Evolutionary conservation across 2,329 filamentous ascomycete species (phyloP).

Genomic region (Ophiostoma perfectum): DNA sequence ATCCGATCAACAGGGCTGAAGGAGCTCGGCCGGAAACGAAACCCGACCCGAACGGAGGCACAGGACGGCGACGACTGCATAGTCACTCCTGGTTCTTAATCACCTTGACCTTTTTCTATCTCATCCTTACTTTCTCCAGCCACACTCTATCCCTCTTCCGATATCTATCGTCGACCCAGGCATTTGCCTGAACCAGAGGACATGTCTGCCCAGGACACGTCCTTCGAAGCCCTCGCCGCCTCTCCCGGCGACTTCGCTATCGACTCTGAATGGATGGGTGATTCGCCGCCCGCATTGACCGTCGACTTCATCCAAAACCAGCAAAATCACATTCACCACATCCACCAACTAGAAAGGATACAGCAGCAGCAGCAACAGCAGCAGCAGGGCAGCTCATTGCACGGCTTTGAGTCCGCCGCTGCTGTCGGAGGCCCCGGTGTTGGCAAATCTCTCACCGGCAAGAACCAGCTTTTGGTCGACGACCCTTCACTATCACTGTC

Average conservation of each 20-base stretch:
- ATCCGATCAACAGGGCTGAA: background rate
- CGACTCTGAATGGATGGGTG: constrained; percentile 29
- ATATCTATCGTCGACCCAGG: background rate
- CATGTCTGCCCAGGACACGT: constrained; percentile 26
- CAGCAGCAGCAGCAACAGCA: constrained; percentile 14
- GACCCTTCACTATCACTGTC: constrained; percentile 20
- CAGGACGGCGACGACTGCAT: background rate
- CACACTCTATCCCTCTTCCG: background rate
- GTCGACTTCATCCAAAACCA: constrained; percentile 27
- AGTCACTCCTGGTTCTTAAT: background rate
- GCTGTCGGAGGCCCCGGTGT: constrained; percentile 1
- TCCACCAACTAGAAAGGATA: constrained; percentile 12
- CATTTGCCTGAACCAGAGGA: constrained; percentile 15
- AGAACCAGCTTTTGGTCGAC: constrained; percentile 21
- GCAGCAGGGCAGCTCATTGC: constrained; percentile 1
- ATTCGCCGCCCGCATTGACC: constrained; percentile 27
- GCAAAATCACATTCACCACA: constrained; percentile 22
- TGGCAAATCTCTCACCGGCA: constrained; percentile 13
- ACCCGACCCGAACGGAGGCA: background rate
- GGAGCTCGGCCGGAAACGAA: background rate
- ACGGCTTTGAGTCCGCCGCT: constrained; percentile 13
- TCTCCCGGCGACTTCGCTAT: constrained; percentile 27
- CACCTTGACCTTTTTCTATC: background rate
- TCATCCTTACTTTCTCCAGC: background rate
- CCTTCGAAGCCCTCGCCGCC: constrained; percentile 27